A percentile compares a stretch with the other conserved stretches of the same genome.
These are phyloP conservation scores for Xylaria sp. DNA, from an alignment of 2,329 filamentous ascomycete genomes.

Conservation along the genomic window DNA sequence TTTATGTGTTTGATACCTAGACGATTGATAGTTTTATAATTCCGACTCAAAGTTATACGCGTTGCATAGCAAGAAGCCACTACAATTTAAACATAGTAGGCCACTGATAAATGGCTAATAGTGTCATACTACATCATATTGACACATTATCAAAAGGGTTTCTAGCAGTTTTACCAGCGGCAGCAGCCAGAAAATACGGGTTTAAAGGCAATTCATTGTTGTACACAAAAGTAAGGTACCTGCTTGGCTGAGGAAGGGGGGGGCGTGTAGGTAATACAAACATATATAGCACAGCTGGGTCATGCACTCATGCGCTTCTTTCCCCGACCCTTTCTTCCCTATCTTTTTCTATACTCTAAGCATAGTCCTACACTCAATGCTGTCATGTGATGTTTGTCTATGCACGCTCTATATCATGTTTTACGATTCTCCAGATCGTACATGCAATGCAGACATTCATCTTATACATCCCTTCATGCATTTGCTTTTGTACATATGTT, in stretches of 20 bases:
- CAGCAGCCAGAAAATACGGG: too few relatives aligned
- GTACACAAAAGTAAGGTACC: background rate
- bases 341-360: background rate
- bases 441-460: background rate
- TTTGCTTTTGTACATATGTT: background rate
- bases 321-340: background rate
- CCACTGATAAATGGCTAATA: too few relatives aligned
- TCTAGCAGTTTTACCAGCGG: too few relatives aligned
- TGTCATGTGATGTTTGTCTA: background rate
- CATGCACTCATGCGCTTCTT: background rate
- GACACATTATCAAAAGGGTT: too few relatives aligned
- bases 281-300: background rate
- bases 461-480: background rate
- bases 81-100: too few relatives aligned
- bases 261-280: background rate
- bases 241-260: background rate
- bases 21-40: too few relatives aligned
- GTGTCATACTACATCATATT: too few relatives aligned
- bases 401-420: background rate
- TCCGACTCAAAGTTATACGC: too few relatives aligned
- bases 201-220: background rate
- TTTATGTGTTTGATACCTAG: too few relatives aligned
- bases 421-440: background rate
- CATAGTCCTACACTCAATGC: background rate
- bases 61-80: too few relatives aligned